Percentiles rank a stretch among this genome's conserved stretches.
phyloP scores from a whole-genome alignment of 208 protist species.

The Phytomonas francai region DNA sequence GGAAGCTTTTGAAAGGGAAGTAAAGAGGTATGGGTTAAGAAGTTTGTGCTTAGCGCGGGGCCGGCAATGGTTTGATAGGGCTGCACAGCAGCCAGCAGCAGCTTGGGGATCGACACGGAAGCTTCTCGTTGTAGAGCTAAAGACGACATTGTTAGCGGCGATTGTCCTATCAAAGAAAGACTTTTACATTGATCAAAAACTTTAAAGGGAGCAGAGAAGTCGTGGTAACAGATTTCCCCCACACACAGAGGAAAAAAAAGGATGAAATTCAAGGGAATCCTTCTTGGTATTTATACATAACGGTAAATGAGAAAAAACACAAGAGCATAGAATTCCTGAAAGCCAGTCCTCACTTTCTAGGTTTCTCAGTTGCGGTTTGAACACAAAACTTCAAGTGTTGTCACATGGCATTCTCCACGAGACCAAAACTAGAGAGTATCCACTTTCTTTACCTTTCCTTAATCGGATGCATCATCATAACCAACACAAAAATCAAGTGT shows the following conservation, averaged over 20 bases:
- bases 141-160: slow-evolving; percentile 8
- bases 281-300: background rate
- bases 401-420: too few species aligned
- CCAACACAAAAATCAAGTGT: background rate
- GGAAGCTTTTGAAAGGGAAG: slow-evolving; percentile 55
- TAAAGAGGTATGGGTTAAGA: slow-evolving; percentile 41
- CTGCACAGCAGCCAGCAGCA: slow-evolving; percentile 62
- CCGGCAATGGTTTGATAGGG: slow-evolving; percentile 79
- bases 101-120: slow-evolving; percentile 42
- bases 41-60: slow-evolving; percentile 63
- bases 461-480: background rate
- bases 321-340: background rate
- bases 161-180: background rate
- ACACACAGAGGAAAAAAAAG: background rate
- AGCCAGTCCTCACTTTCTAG: background rate
- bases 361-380: too few species aligned
- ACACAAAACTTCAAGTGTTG: too few species aligned
- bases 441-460: too few species aligned
- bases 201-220: background rate
- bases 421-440: too few species aligned
- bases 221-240: too few species aligned
- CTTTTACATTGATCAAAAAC: background rate
- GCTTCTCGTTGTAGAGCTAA: slow-evolving; percentile 18
- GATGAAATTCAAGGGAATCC: background rate
- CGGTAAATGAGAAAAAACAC: background rate